Base-by-base conservation (phyloP, 1,284 basidiomycete species). In the Apiotrichum domesticum region DNA sequence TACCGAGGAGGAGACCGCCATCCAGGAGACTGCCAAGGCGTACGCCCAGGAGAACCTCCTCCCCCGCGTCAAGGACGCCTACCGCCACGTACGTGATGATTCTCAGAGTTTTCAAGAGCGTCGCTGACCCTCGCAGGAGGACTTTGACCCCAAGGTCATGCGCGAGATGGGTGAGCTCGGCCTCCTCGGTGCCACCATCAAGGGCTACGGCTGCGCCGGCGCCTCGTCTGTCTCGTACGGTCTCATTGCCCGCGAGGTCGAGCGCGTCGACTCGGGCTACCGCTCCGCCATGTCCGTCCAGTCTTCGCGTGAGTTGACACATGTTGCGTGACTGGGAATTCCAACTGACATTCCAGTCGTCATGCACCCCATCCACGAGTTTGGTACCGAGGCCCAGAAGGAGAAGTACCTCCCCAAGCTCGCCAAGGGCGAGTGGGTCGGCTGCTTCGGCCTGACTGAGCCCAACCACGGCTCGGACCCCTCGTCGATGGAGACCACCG, bases 381-480 rank as follows among this genome's bases (percentile, higher is more conserved):
- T 95, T 72, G 94, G 95, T 1, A 85, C 85, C 0, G 86, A 91
- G 33, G 85, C 84, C 42, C 92, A 98, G 77, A 95, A 94, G 79
- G 87, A 92, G 67, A 88, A 87, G 70, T 98, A 87, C 70, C 81
- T 98, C 2, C 94, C 93, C 15, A 50, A 50, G 14, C 54, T 62
- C 9, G 88, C 92, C 3, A 87, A 84, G 67, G 95, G 91, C 48
- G 89, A 96, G 69, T 76, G 95, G 37, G 79, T 95, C 52, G 95
- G 95, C n/a, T 95, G 92, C 70, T 98, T 98, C 72, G 92, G 94
- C 21, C 78, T 98, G 40, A 98, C 94, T 1, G 94, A 98, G 77
- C 91, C 95, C 0, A 94, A 97, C 68, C 93, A 97, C 71, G 94
- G 94, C 21, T 94, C 90, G 1, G 93, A 97, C 70, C 92, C 93